Evolutionary conservation across 371 early-diverging fungal species (phyloP).

Genomic region (Mucor saturninus): DNA sequence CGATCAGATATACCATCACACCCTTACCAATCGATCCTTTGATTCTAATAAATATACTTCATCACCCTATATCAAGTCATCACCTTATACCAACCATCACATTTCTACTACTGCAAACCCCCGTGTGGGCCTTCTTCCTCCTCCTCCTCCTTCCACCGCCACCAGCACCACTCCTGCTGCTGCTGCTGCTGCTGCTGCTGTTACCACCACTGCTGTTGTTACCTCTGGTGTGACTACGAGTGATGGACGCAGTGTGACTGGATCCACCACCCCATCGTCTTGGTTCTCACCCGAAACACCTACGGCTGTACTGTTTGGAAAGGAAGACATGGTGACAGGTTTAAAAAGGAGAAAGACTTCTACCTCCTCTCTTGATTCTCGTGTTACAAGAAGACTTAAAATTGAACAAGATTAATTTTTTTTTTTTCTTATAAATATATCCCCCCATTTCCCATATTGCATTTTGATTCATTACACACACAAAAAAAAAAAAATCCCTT

Average conservation of each 20-base stretch:
- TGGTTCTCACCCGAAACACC: slow-evolving; percentile 35
- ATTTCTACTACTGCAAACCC: no score
- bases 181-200: no score
- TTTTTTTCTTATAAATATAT: no score
- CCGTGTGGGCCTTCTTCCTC: no score
- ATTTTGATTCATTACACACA: no score
- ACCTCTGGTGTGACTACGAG: neutral
- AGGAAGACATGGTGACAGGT: neutral
- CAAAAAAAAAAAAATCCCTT: no score
- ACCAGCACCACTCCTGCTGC: no score
- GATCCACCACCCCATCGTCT: slow-evolving; percentile 29
- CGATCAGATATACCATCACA: slow-evolving; percentile 7
- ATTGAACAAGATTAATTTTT: neutral
- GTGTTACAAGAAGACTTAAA: slow-evolving; percentile 10
- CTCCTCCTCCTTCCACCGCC: no score
- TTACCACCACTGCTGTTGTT: neutral
- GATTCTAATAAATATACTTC: neutral
- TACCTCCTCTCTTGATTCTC: slow-evolving; percentile 1
- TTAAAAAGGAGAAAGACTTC: slow-evolving; percentile 14
- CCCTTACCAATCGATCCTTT: slow-evolving; percentile 1
- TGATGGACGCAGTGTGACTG: slow-evolving; percentile 8
- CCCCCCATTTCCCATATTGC: neutral
- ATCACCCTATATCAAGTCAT: slow-evolving; percentile 15
- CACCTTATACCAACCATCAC: slow-evolving; percentile 2
- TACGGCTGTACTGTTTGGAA: slow-evolving; percentile 22